Conservation (phyloP, 192 early-diverging fungal genomes). For the Coemansia sp. region DNA sequence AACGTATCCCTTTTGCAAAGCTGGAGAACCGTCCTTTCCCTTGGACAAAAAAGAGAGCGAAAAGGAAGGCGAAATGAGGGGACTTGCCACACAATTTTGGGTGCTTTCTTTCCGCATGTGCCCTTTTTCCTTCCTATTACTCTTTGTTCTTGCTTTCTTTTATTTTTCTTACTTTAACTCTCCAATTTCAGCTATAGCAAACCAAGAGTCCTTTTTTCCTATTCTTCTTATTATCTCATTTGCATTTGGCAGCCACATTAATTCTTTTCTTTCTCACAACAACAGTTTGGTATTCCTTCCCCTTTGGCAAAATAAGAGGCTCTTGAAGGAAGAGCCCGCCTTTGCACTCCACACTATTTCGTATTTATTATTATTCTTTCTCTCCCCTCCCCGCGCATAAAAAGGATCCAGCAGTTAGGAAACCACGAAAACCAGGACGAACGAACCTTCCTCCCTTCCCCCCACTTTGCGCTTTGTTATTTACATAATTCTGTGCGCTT, state of each 20-base stretch:
- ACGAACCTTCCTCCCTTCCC: too few relatives aligned
- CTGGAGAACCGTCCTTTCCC: too few relatives aligned
- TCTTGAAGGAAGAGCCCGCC: not conserved
- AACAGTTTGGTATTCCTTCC: not conserved
- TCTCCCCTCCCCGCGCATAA: not conserved
- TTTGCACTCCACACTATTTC: not conserved
- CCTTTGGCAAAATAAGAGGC: too few relatives aligned
- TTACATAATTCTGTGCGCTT: conserved; percentile 4
- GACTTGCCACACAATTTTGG: not conserved
- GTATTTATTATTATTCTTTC: conserved; percentile 14
- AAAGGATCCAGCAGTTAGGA: not conserved
- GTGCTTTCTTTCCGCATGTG: conserved; percentile 10
- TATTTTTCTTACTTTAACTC: conserved; percentile 12
- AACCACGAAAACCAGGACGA: not conserved
- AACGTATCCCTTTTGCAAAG: too few relatives aligned
- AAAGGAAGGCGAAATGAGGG: not conserved
- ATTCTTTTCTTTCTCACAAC: not conserved
- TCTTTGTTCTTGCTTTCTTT: not conserved
- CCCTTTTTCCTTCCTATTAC: conserved; percentile 7
- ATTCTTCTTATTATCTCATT: not conserved
- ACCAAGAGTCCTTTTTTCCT: not conserved
- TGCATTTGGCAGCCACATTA: not conserved
- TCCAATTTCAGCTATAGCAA: not conserved
- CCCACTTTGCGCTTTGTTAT: not conserved
- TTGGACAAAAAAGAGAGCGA: too few relatives aligned